Evolutionary conservation across 495 filamentous ascomycete genomes (phyloP), one percentile per base, ranked within the genome.

Genomic region (Chaetomium cochliodes): DNA sequence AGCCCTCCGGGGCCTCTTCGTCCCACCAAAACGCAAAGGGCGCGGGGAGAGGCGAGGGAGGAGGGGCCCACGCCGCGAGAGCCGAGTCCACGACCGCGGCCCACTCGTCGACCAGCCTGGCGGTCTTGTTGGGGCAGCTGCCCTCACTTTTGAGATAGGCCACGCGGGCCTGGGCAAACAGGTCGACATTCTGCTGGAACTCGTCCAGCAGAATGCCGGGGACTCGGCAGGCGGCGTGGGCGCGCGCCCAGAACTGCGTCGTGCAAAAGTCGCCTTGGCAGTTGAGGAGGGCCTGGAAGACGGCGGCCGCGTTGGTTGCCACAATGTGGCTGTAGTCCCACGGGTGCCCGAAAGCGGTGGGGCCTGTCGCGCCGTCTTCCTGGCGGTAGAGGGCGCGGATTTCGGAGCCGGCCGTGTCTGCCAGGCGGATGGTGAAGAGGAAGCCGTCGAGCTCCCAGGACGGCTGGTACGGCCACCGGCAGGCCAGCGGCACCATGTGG

Each of bases 391-490:
- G 26, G 6, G 1, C 15, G 15, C 16, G 6, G 18, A 26, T 26
- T 23, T 5, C 11, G 25, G 22, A 3, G 8, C 5, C 3, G 13
- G 0, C 49, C 1, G 5, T 7, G 25, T 18, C 25, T 3, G 25
- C 15, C 12, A 13, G 20, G 3, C 54, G 7, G n/a, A 2, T 1
- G 25, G 50, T 42, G 25, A 57, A 57, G 20, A 57, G 41, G 16
- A 60, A 65, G 3, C 63, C 63, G 18, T 65, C 57, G 4, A 65
- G 49, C 26, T 65, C 57, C 63, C 57, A 65, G 20, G 3, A 26
- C 0, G 49, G 56, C n/a, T 25, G 0, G 18, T 37, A 20, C 6
- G 56, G 56, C 50, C 47, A 57, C 2, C 18, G 7, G 26, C 4
- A 1, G 30, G n/a, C 3, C 7, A 23, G n/a, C 8, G 23, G 11